Conservation (phyloP, 768 basidiomycete species). For the Clavaria fumosa region DNA sequence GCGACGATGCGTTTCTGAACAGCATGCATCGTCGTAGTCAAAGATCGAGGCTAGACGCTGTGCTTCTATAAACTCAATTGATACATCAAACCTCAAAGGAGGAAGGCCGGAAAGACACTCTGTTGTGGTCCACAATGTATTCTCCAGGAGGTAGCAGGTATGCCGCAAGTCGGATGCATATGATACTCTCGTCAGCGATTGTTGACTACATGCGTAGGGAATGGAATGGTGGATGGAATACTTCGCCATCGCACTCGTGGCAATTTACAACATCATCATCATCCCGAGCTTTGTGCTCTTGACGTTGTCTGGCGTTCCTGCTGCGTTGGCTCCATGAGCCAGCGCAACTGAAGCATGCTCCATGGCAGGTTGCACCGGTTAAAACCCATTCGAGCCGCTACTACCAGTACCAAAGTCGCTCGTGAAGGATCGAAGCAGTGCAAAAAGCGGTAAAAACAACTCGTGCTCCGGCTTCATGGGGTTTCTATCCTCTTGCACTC, state of each 20-base stretch:
- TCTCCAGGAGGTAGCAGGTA: constrained; percentile 69
- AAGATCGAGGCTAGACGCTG: constrained; percentile 59
- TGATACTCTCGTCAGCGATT: neutral
- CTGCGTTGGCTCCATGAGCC: constrained; percentile 52
- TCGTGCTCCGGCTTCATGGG: too few relatives aligned
- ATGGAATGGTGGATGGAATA: constrained; percentile 49
- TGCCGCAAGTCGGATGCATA: constrained; percentile 1
- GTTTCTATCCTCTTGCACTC: too few relatives aligned
- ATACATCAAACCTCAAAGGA: constrained; percentile 52
- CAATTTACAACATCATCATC: constrained; percentile 35
- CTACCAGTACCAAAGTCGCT: constrained; percentile 1
- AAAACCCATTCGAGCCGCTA: constrained; percentile 4
- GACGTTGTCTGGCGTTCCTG: constrained; percentile 48
- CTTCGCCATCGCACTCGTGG: constrained; percentile 32
- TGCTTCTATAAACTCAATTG: constrained; percentile 59
- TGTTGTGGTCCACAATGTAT: constrained; percentile 54
- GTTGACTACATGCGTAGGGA: constrained; percentile 33
- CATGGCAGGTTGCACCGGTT: neutral
- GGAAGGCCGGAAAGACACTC: constrained; percentile 45
- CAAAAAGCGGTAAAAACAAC: constrained; percentile 8
- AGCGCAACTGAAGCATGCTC: constrained; percentile 6
- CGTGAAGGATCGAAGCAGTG: constrained; percentile 7
- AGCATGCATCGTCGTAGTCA: constrained; percentile 56
- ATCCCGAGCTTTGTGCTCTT: constrained; percentile 66
- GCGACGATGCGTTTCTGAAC: constrained; percentile 31